Evolutionary conservation across 371 early-diverging fungal species (phyloP).

Genomic region (Mortierella sp.): DNA sequence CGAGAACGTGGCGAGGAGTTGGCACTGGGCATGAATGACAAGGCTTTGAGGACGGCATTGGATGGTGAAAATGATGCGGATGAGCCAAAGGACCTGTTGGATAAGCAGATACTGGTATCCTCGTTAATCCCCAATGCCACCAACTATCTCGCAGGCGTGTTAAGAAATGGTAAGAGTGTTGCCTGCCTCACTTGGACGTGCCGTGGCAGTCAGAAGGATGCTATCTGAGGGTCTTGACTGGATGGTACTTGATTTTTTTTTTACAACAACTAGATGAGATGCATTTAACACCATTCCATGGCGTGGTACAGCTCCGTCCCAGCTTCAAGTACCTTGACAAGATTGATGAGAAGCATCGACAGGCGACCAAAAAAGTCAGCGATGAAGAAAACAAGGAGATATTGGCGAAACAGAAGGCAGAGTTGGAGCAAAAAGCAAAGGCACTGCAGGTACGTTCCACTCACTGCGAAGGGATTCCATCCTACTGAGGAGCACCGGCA

Average conservation of each 20-base stretch:
- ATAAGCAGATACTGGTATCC: slow-evolving; percentile 81
- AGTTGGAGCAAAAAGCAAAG: slow-evolving; percentile 65
- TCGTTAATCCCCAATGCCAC: slow-evolving; percentile 80
- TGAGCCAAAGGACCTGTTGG: slow-evolving; percentile 69
- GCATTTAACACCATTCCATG: slow-evolving; percentile 82
- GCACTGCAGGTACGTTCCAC: slow-evolving; percentile 60
- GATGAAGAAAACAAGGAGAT: slow-evolving; percentile 75
- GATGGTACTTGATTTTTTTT: neutral
- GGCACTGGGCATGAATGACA: slow-evolving; percentile 81
- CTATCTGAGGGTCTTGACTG: no score
- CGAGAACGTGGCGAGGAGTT: slow-evolving; percentile 82
- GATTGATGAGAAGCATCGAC: slow-evolving; percentile 84
- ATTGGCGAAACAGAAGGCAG: slow-evolving; percentile 58
- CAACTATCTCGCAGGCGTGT: slow-evolving; percentile 82
- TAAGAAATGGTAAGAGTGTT: slow-evolving; percentile 69
- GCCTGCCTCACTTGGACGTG: neutral
- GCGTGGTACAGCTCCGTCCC: slow-evolving; percentile 84
- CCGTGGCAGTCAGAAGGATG: neutral
- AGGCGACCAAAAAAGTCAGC: slow-evolving; percentile 73
- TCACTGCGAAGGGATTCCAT: neutral
- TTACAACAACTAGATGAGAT: slow-evolving; percentile 66
- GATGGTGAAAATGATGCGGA: slow-evolving; percentile 68
- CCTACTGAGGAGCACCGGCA: neutral
- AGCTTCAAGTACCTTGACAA: slow-evolving; percentile 89
- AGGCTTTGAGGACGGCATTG: slow-evolving; percentile 72